Evolutionary conservation across 768 basidiomycete species (phyloP).

Genomic region (Termitomyces sp.): DNA sequence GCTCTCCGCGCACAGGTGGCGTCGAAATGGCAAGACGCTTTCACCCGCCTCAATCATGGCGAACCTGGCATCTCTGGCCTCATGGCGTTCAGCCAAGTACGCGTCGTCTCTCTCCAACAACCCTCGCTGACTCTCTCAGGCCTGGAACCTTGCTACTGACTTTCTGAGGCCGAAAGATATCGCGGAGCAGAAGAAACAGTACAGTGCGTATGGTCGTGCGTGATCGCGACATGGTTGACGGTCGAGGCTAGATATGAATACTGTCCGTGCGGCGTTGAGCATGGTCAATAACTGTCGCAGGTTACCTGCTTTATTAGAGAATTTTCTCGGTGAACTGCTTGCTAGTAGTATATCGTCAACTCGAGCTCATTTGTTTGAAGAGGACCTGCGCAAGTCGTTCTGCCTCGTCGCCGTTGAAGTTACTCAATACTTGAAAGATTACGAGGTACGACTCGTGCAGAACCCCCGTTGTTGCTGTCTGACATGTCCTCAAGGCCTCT

Average conservation of each 20-base stretch:
- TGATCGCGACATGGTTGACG: not conserved
- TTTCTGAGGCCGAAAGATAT: conserved; percentile 57
- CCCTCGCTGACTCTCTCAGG: conserved; percentile 31
- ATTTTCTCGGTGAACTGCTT: conserved; percentile 56
- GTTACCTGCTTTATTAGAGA: conserved; percentile 63
- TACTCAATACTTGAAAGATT: conserved; percentile 49
- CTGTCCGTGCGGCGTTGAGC: conserved; percentile 54
- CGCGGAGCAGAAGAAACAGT: conserved; percentile 27
- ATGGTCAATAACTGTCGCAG: conserved; percentile 54
- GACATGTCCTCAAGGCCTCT: conserved; percentile 30
- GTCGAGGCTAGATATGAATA: conserved; percentile 36
- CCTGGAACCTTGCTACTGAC: conserved; percentile 53
- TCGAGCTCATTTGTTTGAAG: conserved; percentile 28
- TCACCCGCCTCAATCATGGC: conserved; percentile 55
- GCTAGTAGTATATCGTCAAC: not conserved
- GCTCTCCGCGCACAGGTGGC: conserved; percentile 64
- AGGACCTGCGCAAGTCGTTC: conserved; percentile 58
- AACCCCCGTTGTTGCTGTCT: not conserved
- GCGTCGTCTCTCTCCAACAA: not conserved
- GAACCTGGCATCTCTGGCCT: conserved; percentile 63
- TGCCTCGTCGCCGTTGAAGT: conserved; percentile 62
- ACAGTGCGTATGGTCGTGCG: conserved; percentile 12
- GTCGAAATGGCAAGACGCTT: conserved; percentile 70
- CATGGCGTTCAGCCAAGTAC: conserved; percentile 60
- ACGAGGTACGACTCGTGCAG: conserved; percentile 41